Percentiles rank a stretch among this genome's conserved stretches.
Conservation (phyloP, 306 rosid genomes). For the Vicia faba region DNA sequence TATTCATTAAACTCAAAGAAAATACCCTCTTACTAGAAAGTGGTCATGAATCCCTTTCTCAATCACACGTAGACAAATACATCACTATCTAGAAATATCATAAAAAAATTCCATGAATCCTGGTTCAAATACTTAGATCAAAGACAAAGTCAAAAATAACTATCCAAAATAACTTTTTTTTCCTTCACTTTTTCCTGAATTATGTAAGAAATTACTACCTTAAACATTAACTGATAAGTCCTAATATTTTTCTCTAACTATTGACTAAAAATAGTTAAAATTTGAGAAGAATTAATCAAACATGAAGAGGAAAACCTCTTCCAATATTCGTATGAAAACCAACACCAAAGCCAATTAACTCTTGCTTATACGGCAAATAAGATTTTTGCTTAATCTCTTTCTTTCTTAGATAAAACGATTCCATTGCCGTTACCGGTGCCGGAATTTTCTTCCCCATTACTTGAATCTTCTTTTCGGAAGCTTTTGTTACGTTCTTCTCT, state of each 20-base stretch:
- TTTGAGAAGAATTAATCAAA: background rate
- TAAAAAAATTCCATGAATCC: too few species aligned
- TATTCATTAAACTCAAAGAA: too few species aligned
- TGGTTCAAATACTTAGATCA: background rate
- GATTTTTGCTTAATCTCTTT: slow-evolving; percentile 56
- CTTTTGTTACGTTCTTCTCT: background rate
- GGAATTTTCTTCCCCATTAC: slow-evolving; percentile 19
- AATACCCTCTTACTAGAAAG: too few species aligned
- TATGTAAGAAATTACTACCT: too few species aligned
- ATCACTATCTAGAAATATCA: too few species aligned
- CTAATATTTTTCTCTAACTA: background rate
- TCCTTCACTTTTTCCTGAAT: background rate
- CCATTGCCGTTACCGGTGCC: slow-evolving; percentile 51
- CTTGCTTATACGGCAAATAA: slow-evolving; percentile 71
- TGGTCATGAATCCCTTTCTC: too few species aligned
- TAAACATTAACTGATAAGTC: background rate
- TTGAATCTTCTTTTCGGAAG: slow-evolving; percentile 1
- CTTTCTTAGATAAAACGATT: slow-evolving; percentile 56
- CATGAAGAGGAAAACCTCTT: slow-evolving; percentile 28
- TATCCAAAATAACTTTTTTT: background rate
- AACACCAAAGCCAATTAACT: slow-evolving; percentile 62
- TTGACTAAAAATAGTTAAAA: background rate
- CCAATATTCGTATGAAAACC: slow-evolving; percentile 45
- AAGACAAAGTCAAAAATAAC: too few species aligned
- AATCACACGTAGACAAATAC: too few species aligned